A percentile compares a stretch with the other conserved stretches of the same genome.
Conservation (phyloP, 768 basidiomycete species). For the Leucosporidium creatinivorum region DNA sequence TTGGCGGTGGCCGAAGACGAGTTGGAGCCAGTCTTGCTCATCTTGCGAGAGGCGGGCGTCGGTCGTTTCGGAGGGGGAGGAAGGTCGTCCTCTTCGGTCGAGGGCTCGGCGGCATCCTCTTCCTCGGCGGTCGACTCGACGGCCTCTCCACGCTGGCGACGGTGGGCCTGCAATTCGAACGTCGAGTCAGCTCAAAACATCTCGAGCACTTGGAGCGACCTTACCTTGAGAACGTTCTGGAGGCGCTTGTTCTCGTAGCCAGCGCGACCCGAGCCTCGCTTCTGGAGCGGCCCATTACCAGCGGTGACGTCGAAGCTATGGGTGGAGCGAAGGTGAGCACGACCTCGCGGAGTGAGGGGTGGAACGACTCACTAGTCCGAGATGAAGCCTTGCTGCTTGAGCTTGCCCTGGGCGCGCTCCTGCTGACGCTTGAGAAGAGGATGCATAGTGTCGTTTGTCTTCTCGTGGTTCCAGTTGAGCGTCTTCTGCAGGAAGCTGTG, state of each 20-base stretch:
- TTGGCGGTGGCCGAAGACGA: not conserved
- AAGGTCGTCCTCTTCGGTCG: not conserved
- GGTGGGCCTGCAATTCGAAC: no score
- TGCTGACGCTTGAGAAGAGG: conserved; percentile 35
- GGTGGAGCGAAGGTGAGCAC: no score
- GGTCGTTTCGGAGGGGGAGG: no score
- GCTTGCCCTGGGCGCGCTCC: conserved; percentile 20
- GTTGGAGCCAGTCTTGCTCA: not conserved
- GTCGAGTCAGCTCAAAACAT: not conserved
- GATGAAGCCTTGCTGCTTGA: conserved; percentile 6
- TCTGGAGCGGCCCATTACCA: conserved; percentile 15
- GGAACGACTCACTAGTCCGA: conserved; percentile 19
- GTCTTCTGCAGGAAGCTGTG: conserved; percentile 26
- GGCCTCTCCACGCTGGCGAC: not conserved
- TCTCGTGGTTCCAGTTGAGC: conserved; percentile 32
- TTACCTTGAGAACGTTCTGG: conserved; percentile 33
- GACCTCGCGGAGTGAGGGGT: not conserved
- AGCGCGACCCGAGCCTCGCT: conserved; percentile 11
- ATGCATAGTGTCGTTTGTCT: conserved; percentile 27
- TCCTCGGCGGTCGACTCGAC: not conserved
- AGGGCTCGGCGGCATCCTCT: not conserved
- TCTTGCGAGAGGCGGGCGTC: not conserved
- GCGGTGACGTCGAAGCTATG: conserved; percentile 28
- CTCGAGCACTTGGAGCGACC: not conserved
- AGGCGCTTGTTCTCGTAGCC: conserved; percentile 29